Evolutionary conservation across 2,329 filamentous ascomycete species (phyloP).

Genomic region (Ceratocystiopsis sp.): DNA sequence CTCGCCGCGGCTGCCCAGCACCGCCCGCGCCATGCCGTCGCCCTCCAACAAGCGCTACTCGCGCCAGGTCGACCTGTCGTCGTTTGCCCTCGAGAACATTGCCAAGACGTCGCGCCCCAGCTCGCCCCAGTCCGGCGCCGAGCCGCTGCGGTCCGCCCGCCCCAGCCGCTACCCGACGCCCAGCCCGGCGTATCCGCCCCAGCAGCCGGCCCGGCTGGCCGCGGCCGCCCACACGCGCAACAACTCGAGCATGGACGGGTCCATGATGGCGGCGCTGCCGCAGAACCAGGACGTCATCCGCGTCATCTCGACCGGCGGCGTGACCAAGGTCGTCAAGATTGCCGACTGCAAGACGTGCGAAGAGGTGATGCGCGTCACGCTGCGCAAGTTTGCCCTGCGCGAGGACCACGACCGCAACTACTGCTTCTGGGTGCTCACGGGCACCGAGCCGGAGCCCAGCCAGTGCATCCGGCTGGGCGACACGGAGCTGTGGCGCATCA

Average conservation of each 20-base stretch:
- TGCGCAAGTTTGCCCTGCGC: constrained; percentile 74
- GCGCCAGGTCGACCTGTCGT: constrained; percentile 35
- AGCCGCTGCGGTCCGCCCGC: constrained; percentile 27
- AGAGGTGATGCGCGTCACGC: constrained; percentile 76
- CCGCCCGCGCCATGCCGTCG: constrained; percentile 23
- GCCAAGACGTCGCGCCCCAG: constrained; percentile 49
- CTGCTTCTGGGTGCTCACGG: constrained; percentile 87
- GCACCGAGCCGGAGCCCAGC: constrained; percentile 63
- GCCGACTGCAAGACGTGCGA: constrained; percentile 82
- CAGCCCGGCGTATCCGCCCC: constrained; percentile 20
- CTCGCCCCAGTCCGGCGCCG: constrained; percentile 46
- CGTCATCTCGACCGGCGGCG: constrained; percentile 80
- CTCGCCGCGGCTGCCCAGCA: constrained; percentile 42
- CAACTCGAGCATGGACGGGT: constrained; percentile 69
- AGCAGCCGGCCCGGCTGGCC: constrained; percentile 33
- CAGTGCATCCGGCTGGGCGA: constrained; percentile 74
- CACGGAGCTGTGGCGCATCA: constrained; percentile 76
- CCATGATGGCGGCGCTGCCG: constrained; percentile 72
- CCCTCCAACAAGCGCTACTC: constrained; percentile 47
- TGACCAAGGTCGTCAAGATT: constrained; percentile 87
- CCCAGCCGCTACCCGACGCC: constrained; percentile 39
- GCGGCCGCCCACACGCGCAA: constrained; percentile 51
- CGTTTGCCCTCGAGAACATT: constrained; percentile 24
- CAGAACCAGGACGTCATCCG: constrained; percentile 77
- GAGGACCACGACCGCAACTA: constrained; percentile 90